These are phyloP conservation scores for Globisporangium ultimum DNA, from an alignment of 352 stramenopile genomes.

Conservation along the genomic window DNA sequence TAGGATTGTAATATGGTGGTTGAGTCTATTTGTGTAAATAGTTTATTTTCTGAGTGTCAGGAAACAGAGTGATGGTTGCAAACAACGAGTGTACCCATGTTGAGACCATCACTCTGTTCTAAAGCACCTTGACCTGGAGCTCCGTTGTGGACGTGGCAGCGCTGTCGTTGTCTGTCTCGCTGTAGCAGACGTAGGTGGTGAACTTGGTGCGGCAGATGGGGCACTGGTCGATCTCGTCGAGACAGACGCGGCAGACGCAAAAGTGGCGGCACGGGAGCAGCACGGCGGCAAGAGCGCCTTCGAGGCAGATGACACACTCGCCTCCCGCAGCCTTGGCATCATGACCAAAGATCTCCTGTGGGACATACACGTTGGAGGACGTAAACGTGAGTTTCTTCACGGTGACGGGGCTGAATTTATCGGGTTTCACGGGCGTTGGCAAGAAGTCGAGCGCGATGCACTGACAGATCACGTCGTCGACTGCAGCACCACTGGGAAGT, in stretches of 20 bases:
- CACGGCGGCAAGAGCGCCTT: slow-evolving; percentile 32
- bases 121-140: slow-evolving; percentile 13
- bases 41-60: background rate
- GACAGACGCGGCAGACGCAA: slow-evolving; percentile 73
- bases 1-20: background rate
- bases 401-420: slow-evolving; percentile 27
- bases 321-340: slow-evolving; percentile 15
- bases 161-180: slow-evolving; percentile 2
- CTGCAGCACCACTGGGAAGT: too few relatives aligned
- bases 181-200: slow-evolving; percentile 47
- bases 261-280: slow-evolving; percentile 64
- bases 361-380: slow-evolving; percentile 25
- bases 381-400: slow-evolving; percentile 54
- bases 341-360: slow-evolving; percentile 60
- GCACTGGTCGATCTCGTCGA: slow-evolving; percentile 69
- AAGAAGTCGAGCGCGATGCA: slow-evolving; percentile 59
- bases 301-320: slow-evolving; percentile 71
- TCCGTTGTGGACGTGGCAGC: background rate
- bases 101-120: background rate
- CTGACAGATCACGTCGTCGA: slow-evolving; percentile 35
- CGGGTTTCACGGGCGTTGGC: slow-evolving; percentile 32
- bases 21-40: background rate
- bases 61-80: too few relatives aligned
- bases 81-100: background rate
- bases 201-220: slow-evolving; percentile 68